Percentiles rank a stretch among this genome's conserved stretches.
These are phyloP conservation scores for Amaranthus palmeri DNA, from an alignment of 148 eudicot genomes.

Conservation along the genomic window DNA sequence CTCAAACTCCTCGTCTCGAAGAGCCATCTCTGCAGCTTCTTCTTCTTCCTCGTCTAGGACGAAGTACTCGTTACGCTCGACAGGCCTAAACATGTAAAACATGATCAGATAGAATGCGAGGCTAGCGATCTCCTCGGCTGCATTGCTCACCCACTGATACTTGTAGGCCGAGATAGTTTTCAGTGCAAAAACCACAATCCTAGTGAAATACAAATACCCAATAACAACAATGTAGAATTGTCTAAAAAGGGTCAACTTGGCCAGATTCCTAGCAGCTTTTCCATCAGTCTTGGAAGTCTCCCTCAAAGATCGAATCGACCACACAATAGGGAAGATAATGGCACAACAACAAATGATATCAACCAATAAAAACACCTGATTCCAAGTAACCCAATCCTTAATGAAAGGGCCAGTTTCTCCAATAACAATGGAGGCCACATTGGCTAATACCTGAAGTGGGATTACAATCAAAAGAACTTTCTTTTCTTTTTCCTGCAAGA, in stretches of 20 bases:
- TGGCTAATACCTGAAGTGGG: constrained; percentile 88
- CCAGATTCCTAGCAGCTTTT: constrained; percentile 89
- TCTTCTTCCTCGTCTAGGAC: constrained; percentile 87
- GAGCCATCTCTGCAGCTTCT: constrained; percentile 93
- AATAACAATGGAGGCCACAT: constrained; percentile 83
- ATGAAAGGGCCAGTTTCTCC: constrained; percentile 97
- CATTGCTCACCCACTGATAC: constrained; percentile 92
- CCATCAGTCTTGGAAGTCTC: constrained; percentile 98
- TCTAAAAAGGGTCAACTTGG: constrained; percentile 80
- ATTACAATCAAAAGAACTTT: constrained; percentile 95
- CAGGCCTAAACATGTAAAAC: constrained; percentile 98
- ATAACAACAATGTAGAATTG: constrained; percentile 92
- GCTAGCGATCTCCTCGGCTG: constrained; percentile 92
- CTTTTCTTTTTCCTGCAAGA: constrained; percentile 94
- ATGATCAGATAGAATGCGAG: constrained; percentile 73
- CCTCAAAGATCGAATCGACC: constrained; percentile 89
- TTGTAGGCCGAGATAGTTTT: constrained; percentile 81
- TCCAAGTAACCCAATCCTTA: constrained; percentile 97
- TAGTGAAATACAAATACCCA: constrained; percentile 92
- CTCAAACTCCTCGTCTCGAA: constrained; percentile 77
- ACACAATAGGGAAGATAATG: constrained; percentile 79
- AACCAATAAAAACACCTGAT: constrained; percentile 85
- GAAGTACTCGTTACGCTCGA: constrained; percentile 88
- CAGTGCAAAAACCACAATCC: constrained; percentile 87
- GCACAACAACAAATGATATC: constrained; percentile 92